Percentiles rank a stretch among this genome's conserved stretches.
phyloP scores from a whole-genome alignment of 2,329 filamentous ascomycete genomes.

The Endothia cerciana region DNA sequence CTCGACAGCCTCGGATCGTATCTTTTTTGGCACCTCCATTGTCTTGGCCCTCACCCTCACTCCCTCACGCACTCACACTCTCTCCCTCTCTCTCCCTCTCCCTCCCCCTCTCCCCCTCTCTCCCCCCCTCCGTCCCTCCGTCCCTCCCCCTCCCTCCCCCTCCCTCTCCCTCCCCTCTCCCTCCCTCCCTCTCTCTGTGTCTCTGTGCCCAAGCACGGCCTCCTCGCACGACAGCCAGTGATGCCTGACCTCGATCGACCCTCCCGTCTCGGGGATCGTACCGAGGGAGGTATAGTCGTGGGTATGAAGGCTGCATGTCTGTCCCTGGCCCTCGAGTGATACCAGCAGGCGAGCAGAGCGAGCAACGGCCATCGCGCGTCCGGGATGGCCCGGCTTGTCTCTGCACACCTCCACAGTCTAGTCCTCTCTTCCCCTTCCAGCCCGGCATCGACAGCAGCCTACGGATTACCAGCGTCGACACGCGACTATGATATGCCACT shows the following conservation, averaged over 20 bases:
- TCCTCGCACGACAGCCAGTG: neutral
- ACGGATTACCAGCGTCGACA: neutral
- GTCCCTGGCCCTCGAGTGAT: neutral
- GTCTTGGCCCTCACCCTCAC: neutral
- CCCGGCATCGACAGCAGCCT: neutral
- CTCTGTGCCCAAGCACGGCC: neutral
- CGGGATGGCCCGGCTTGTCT: neutral
- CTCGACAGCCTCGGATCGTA: constrained; percentile 16
- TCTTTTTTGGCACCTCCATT: neutral
- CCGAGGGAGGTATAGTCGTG: neutral
- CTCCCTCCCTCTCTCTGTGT: neutral
- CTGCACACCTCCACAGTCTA: neutral
- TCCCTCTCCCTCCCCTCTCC: neutral
- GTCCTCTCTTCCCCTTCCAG: neutral
- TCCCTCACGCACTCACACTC: neutral
- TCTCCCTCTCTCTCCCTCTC: neutral
- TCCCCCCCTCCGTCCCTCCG: neutral
- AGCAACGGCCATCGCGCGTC: neutral
- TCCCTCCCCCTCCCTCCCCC: neutral
- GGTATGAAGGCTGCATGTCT: neutral
- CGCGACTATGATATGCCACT: neutral
- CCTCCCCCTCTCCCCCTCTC: too few relatives aligned
- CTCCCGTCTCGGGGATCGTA: neutral
- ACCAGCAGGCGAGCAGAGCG: neutral
- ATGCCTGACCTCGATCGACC: constrained; percentile 1